phyloP scores from a whole-genome alignment of 495 filamentous ascomycete genomes.

The Letharia lupina region DNA sequence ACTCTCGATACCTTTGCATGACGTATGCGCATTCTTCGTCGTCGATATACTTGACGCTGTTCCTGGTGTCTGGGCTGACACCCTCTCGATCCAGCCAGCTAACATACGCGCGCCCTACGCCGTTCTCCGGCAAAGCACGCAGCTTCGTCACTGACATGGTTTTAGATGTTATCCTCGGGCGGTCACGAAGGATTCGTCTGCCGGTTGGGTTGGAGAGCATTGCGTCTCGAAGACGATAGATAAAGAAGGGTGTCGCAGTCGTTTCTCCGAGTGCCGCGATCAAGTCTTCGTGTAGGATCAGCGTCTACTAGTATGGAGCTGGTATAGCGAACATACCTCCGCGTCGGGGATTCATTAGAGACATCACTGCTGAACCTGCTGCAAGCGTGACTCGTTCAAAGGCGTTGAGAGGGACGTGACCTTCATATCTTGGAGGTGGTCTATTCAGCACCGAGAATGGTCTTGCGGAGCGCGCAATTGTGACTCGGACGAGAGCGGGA shows the following conservation, averaged over 20 bases:
- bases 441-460: conserved; percentile 72
- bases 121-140: conserved; percentile 60
- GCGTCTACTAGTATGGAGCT: neutral
- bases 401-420: conserved; percentile 80
- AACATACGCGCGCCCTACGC: conserved; percentile 77
- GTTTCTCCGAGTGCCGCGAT: conserved; percentile 90
- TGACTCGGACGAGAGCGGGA: conserved; percentile 3
- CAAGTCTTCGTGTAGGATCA: conserved; percentile 52
- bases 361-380: conserved; percentile 71
- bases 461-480: conserved; percentile 23
- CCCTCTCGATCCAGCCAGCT: conserved; percentile 86
- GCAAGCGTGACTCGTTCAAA: conserved; percentile 71
- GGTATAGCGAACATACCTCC: conserved; percentile 44
- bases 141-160: conserved; percentile 63
- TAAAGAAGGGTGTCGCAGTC: conserved; percentile 91
- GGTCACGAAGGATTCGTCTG: conserved; percentile 81
- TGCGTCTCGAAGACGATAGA: conserved; percentile 78
- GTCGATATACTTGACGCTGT: conserved; percentile 78
- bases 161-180: conserved; percentile 77
- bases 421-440: conserved; percentile 72
- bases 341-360: conserved; percentile 70
- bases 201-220: conserved; percentile 84
- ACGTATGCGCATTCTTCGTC: conserved; percentile 94
- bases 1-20: conserved; percentile 96
- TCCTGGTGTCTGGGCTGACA: conserved; percentile 83